Percentiles rank a stretch among this genome's conserved stretches.
phyloP scores from a whole-genome alignment of 2,329 filamentous ascomycete species.

The Penicillium sp. region DNA sequence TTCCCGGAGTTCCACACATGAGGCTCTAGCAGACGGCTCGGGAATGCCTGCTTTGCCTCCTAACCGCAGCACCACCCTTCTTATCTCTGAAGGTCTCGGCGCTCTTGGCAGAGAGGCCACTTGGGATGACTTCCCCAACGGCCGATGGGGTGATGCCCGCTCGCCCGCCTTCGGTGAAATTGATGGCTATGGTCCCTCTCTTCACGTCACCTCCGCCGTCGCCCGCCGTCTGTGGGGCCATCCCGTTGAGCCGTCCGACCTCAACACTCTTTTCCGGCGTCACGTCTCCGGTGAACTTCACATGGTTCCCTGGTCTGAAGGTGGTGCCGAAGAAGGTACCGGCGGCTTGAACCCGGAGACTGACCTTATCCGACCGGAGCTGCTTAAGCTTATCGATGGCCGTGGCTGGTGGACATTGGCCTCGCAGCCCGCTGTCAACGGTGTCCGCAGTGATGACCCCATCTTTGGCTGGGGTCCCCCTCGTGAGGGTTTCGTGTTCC shows the following conservation, averaged over 20 bases:
- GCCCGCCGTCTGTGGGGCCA: slow-evolving; percentile 84
- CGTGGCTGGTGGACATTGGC: slow-evolving; percentile 95
- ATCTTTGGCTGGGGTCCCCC: slow-evolving; percentile 92
- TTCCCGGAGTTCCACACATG: slow-evolving; percentile 48
- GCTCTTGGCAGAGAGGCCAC: slow-evolving; percentile 89
- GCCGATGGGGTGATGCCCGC: slow-evolving; percentile 88
- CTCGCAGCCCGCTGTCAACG: slow-evolving; percentile 91
- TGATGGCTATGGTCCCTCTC: slow-evolving; percentile 94
- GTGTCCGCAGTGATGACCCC: slow-evolving; percentile 70
- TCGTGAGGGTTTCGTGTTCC: slow-evolving; percentile 87
- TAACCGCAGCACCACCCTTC: slow-evolving; percentile 78
- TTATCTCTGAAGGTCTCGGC: slow-evolving; percentile 92
- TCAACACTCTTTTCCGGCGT: slow-evolving; percentile 75
- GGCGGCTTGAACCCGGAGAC: slow-evolving; percentile 67
- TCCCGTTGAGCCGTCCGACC: slow-evolving; percentile 68
- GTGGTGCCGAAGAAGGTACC: slow-evolving; percentile 59
- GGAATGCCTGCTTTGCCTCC: slow-evolving; percentile 71
- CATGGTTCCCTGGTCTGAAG: slow-evolving; percentile 89
- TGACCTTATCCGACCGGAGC: slow-evolving; percentile 71
- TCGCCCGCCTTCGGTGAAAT: slow-evolving; percentile 95
- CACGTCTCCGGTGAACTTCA: slow-evolving; percentile 78
- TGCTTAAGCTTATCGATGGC: slow-evolving; percentile 72
- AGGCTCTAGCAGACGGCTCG: slow-evolving; percentile 74
- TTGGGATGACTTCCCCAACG: slow-evolving; percentile 98
- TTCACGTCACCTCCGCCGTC: slow-evolving; percentile 84